Base-by-base conservation (phyloP, 148 eudicot genomes). In the Silene latifolia region DNA sequence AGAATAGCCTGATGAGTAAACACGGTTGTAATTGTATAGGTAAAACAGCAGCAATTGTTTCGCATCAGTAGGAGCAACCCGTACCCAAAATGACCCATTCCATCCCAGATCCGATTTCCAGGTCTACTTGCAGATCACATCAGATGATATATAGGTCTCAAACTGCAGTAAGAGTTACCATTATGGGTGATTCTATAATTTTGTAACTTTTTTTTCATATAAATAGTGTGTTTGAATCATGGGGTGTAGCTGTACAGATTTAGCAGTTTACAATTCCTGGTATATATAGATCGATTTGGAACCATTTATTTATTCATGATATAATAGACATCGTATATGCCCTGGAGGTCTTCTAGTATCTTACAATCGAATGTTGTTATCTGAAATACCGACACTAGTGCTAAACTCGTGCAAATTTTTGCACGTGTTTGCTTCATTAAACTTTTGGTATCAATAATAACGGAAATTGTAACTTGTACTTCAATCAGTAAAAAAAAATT, bases 201-300 rank as follows among this genome's bases (percentile, higher is more conserved):
- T 81, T 81, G 80, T 73, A 67, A 72, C 42, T 46, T 59, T 72
- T 80, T 51, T 73, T 59, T 69, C 10, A 21, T 24, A 13, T 71
- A 72, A 59, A 46, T 66, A 32, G 44, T 25, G 73, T 48, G 56
- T 76, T 59, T 25, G 59, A 77, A 59, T 73, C 25, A 32, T 24
- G 60, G 73, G 76, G 73, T 72, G 74, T 72, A 69, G 46, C 47
- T 80, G 83, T 80, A 76, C 80, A 76, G 83, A 67, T 76, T 80
- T 76, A 75, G 79, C 65, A 48, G 71, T 27, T 79, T 69, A 20
- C 18, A 62, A 23, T 63, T 54, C 29, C 64, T 35, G 18, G 44
- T 70, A 64, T 67, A 64, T 70, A 70, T 65, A 64, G 29, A 20
- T 20, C 44, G 21, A 48, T 66, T 71, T 51, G 56, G 17, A 51